Evolutionary conservation across 2,329 filamentous ascomycete genomes (phyloP), one percentile per base, ranked within the genome.

Genomic region (Fusarium sp.): DNA sequence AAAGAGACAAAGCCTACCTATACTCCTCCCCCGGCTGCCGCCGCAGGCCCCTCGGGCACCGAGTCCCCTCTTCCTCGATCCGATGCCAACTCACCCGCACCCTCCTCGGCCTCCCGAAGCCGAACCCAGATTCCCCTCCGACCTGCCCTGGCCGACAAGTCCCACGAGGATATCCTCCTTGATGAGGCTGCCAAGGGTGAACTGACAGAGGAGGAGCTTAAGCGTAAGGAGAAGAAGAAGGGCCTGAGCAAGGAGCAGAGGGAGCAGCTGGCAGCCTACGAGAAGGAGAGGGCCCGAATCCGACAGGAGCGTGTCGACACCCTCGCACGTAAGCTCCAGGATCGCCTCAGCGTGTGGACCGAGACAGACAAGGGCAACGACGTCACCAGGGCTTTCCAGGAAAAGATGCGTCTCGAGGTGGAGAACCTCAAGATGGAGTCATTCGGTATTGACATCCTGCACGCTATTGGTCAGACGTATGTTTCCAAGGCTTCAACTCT

Each of bases 371-470:
- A 97, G 86, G 91, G 93, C 54, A 71, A 84, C 16, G 95, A 97
- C 77, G 94, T 98, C 69, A 98, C 96, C 36, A 86, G 86, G 67
- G 94, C 97, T 0, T 99, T 98, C 87, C 92, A 95, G 82, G 94
- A 96, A 82, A 98, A 99, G 90, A 98, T 94, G 76, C 91, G 92
- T 45, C 91, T 98, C 45, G 97, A 99, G 85, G 94, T 97, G 29
- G 97, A 99, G 86, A 97, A 98, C 81, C 88, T 99, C 78, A 99
- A 98, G 88, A 99, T 99, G 95, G 97, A 99, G 85, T 97, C 94
- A 0, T 99, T 99, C 78, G 97, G 97, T 61, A 88, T 99, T 47
- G 97, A 99, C 74, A 98, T 98, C 77, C 88, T 98, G 58, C 96
- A 98, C 83, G 95, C 97, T 54, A 97, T 99, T 79, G 97, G 97